Base-by-base conservation (phyloP, 371 early-diverging fungal species). In the Syncephalis plumigaleata region DNA sequence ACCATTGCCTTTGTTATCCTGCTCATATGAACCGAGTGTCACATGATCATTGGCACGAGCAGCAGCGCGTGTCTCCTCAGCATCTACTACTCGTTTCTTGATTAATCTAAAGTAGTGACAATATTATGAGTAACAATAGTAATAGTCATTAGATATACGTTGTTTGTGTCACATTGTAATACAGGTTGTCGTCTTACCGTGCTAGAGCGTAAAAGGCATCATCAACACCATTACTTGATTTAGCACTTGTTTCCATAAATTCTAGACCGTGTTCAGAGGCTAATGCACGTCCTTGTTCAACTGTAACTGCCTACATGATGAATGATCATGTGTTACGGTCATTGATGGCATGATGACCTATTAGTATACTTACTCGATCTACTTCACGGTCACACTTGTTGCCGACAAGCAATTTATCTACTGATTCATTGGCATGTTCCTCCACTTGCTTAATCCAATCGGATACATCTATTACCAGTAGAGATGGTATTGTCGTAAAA, bases 401-500 rank as follows among this genome's bases (percentile, higher is more conserved):
- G 47, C 98, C 99, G 59, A 99, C 87, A 50, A 99, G 64, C 39
- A 98, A 80, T 70, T 96, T 91, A 76, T 96, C 90, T 46, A 96
- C 95, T 36, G 89, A 90, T 65, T 91, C 90, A 56, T 77, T 82
- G 24, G 95, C 98, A 65, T 94, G 93, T 53, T 92, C 88, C 59
- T 92, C 91, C 56, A 98, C 91, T 64, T 99, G 97, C 48, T 83
- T 81, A 57, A 98, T 80, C 99, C 99, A 99, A 58, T 90, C 90
- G 64, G 91, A 78, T 44, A 98, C 84, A 68, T 97, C 83, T 81
- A 58, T 37, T 22, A 52, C 20, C 7, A 3, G 38, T 11, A n/a
- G 17, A 22, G 9, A 27, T 18, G 21, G 23, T 36, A 31, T 36
- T 4, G 23, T 3, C 16, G 23, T 5, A 11, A 26, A 49, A 9